Evolutionary conservation across 2,329 filamentous ascomycete genomes (phyloP), one percentile per base, ranked within the genome.

Genomic region (Meredithiella fracta): DNA sequence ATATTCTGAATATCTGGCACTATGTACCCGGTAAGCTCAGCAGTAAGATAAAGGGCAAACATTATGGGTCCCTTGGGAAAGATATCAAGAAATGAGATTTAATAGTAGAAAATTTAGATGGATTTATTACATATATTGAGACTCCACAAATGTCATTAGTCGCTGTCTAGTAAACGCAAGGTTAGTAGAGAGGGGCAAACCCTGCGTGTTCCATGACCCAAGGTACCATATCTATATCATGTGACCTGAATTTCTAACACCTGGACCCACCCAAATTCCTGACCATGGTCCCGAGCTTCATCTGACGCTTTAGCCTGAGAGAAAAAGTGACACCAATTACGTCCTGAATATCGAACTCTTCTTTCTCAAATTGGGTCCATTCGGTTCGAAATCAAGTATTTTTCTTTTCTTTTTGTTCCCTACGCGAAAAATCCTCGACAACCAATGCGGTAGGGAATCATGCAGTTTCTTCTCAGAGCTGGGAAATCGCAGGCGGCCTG

Each of bases 381-480:
- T 34, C 29, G 29, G 11, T 34, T 34, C 29, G 29, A 34, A 34
- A 34, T 34, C 29, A 34, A 34, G 5, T 34, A 34, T 5, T 34
- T 34, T 34, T 5, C 5, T 34, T 34, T 5, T 34, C 11, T 34
- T 11, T 34, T 34, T 34, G 5, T 34, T 11, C 29, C 29, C n/a
- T n/a, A n/a, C n/a, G n/a, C n/a, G n/a, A 11, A 34, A 34, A 34
- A 34, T 5, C 11, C 29, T 34, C 29, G 29, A 34, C 29, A 22
- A 49, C 15, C 17, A 15, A 49, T 49, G 23, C 44, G 22, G 44
- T 49, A 20, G 25, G 40, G 11, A 34, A 55, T 17, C 64, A 89
- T 88, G 85, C 79, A 79, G 68, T 73, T 75, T 61, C 66, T 86
- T 62, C 83, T 82, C 80, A 77, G 80, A 70, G 77, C 79, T 69